Conservation (phyloP, 345 rosid genomes). For the Gossypium turneri region DNA sequence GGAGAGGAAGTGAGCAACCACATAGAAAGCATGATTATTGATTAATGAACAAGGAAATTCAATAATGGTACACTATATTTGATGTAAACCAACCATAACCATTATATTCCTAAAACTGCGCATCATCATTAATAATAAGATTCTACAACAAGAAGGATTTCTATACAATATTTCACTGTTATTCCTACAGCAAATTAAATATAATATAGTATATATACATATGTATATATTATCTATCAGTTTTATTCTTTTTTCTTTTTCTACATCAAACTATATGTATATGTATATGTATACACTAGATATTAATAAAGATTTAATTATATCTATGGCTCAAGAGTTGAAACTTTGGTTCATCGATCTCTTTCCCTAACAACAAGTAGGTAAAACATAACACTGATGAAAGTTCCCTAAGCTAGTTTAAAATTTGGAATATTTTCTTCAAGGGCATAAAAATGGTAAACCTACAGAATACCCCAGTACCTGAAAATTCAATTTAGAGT, state of each 20-base stretch:
- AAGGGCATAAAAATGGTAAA: background rate
- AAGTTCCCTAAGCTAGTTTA: slow-evolving; percentile 13
- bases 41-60: no score
- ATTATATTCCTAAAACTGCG: slow-evolving; percentile 17
- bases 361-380: slow-evolving; percentile 15
- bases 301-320: background rate
- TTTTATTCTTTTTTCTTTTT: slow-evolving; percentile 18
- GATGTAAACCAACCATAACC: slow-evolving; percentile 11
- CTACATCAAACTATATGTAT: slow-evolving; percentile 22
- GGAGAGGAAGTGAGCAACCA: no score
- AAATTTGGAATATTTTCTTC: slow-evolving; percentile 10
- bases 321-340: slow-evolving; percentile 22
- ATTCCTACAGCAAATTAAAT: slow-evolving; percentile 22
- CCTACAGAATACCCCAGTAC: slow-evolving; percentile 7
- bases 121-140: background rate
- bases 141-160: slow-evolving; percentile 15
- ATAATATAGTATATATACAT: background rate
- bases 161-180: slow-evolving; percentile 13
- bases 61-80: background rate
- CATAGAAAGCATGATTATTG: no score
- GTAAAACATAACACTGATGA: background rate
- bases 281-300: background rate
- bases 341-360: slow-evolving; percentile 5
- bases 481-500: slow-evolving; percentile 33
- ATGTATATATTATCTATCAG: background rate